Evolutionary conservation across 169 alveolate species (phyloP).

Genomic region (Cryptosporidium baileyi): DNA sequence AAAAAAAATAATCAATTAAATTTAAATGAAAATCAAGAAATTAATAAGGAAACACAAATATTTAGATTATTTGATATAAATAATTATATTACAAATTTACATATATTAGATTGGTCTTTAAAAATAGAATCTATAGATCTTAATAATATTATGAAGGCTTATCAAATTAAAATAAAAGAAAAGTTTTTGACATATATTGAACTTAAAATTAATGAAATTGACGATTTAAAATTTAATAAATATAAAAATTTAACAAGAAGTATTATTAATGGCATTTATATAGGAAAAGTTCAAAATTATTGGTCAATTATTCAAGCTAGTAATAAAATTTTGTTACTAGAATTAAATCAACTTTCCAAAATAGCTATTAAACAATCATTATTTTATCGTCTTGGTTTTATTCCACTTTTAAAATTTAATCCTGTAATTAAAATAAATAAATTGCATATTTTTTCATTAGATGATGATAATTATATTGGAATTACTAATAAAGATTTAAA

Average conservation of each 20-base stretch:
- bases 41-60: neutral
- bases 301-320: conserved; percentile 37
- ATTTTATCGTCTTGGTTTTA: conserved; percentile 21
- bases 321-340: conserved; percentile 2
- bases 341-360: neutral
- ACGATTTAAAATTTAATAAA: neutral
- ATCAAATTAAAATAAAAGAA: neutral
- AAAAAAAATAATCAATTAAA: neutral
- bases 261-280: conserved; percentile 43
- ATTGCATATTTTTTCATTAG: neutral
- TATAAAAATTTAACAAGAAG: neutral
- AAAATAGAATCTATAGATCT: neutral
- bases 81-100: neutral
- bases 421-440: neutral
- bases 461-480: neutral
- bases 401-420: conserved; percentile 20
- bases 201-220: neutral
- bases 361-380: conserved; percentile 41
- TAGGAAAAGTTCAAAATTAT: neutral
- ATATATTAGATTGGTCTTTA: conserved; percentile 33
- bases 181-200: conserved; percentile 1
- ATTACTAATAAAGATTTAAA: neutral
- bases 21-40: neutral
- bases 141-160: neutral
- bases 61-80: conserved; percentile 6